Evolutionary conservation across 108 stramenopile species (phyloP).

Genomic region (Cyclotella choctawhatcheeana): DNA sequence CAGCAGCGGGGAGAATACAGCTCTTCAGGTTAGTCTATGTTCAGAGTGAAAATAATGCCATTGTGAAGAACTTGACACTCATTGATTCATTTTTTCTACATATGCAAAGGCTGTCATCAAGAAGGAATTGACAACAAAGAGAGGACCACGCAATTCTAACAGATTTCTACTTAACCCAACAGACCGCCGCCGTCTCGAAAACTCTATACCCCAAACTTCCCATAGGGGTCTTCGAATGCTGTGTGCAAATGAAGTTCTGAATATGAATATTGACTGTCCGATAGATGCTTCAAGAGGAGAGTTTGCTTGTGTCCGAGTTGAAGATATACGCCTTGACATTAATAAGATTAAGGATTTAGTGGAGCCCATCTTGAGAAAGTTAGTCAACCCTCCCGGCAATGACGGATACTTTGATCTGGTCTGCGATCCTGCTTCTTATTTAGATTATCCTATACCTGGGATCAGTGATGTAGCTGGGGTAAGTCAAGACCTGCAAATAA

Average conservation of each 20-base stretch:
- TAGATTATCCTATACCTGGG: slow-evolving; percentile 20
- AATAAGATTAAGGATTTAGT: slow-evolving; percentile 11
- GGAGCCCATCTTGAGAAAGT: slow-evolving; percentile 9
- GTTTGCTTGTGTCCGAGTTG: slow-evolving; percentile 19
- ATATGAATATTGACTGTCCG: slow-evolving; percentile 4
- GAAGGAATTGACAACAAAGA: not conserved
- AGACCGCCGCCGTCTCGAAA: slow-evolving; percentile 23
- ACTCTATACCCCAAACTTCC: slow-evolving; percentile 19
- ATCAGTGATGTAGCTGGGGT: slow-evolving; percentile 30
- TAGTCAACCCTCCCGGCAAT: slow-evolving; percentile 6
- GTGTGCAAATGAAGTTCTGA: slow-evolving; percentile 12
- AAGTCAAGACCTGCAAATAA: slow-evolving; percentile 13
- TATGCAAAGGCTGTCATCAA: not conserved
- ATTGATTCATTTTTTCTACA: not conserved
- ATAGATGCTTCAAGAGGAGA: slow-evolving; percentile 1
- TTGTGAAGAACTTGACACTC: not conserved
- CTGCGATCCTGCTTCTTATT: slow-evolving; percentile 4
- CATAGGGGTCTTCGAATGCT: slow-evolving; percentile 19
- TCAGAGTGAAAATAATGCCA: not conserved
- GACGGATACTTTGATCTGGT: slow-evolving; percentile 35
- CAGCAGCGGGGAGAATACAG: not conserved
- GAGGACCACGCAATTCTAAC: not conserved
- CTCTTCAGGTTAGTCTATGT: not conserved
- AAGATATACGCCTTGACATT: slow-evolving; percentile 8
- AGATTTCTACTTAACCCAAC: not conserved